Percentiles rank a stretch among this genome's conserved stretches.
phyloP scores from a whole-genome alignment of 371 early-diverging fungal genomes.

The Mortierella sp. region DNA sequence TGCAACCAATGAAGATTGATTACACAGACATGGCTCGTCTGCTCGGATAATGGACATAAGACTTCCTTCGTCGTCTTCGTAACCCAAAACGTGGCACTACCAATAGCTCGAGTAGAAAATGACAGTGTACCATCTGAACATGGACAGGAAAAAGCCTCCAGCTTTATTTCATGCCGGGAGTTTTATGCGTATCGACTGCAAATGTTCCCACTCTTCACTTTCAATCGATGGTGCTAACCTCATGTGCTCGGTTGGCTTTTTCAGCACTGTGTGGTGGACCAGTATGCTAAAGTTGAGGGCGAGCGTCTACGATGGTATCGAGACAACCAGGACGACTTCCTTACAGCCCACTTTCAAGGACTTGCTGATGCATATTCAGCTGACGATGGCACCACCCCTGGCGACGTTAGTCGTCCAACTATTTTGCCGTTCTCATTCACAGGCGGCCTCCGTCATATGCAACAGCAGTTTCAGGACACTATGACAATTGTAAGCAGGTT shows the following conservation, averaged over 20 bases:
- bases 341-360: background rate
- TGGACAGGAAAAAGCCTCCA: background rate
- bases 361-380: background rate
- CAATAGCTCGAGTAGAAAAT: no score
- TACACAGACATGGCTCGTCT: no score
- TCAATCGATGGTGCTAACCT: background rate
- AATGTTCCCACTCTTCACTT: background rate
- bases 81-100: no score
- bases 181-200: background rate
- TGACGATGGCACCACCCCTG: background rate
- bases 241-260: background rate
- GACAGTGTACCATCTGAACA: background rate
- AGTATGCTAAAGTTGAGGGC: background rate
- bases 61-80: no score
- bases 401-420: background rate
- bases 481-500: background rate
- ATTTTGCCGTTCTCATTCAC: background rate
- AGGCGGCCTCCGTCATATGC: background rate
- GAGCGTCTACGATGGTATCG: background rate
- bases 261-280: background rate
- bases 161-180: background rate
- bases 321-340: background rate
- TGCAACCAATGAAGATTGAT: no score
- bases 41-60: no score
- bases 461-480: background rate